Conservation (phyloP, 2,329 filamentous ascomycete species). For the Penicillium sp. region DNA sequence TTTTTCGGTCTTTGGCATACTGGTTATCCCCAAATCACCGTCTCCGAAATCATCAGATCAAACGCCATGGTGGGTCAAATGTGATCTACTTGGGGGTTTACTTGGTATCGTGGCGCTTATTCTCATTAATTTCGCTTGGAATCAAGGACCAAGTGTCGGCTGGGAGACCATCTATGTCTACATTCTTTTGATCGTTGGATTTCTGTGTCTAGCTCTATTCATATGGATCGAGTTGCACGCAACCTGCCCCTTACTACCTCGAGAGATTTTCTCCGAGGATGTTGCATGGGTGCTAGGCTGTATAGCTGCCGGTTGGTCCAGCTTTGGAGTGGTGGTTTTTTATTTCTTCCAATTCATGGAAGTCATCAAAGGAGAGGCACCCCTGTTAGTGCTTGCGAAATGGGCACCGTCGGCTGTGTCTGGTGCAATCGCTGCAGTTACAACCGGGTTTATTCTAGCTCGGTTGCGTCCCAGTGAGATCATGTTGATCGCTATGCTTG, state of each 20-base stretch:
- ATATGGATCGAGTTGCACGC: conserved; percentile 52
- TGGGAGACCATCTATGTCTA: conserved; percentile 60
- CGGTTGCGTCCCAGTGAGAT: conserved; percentile 33
- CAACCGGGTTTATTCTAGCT: conserved; percentile 37
- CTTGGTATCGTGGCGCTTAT: conserved; percentile 52
- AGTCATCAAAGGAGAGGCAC: conserved; percentile 33
- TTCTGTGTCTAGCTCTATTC: conserved; percentile 56
- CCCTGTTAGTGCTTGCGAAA: conserved; percentile 33
- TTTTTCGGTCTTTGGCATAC: conserved; percentile 37
- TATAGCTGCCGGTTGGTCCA: conserved; percentile 55
- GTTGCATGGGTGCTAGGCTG: conserved; percentile 58
- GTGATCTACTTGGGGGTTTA: conserved; percentile 35
- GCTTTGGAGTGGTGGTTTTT: conserved; percentile 56
- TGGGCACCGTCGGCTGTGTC: conserved; percentile 29
- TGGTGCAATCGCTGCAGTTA: conserved; percentile 35
- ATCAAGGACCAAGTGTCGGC: conserved; percentile 56
- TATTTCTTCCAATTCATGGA: conserved; percentile 55
- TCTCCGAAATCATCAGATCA: not conserved
- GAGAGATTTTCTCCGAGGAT: conserved; percentile 50
- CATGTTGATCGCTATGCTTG: conserved; percentile 39
- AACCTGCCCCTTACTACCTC: conserved; percentile 56
- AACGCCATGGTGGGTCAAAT: conserved; percentile 9
- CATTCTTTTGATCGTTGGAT: conserved; percentile 56
- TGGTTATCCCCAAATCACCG: conserved; percentile 16
- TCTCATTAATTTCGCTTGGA: conserved; percentile 67